phyloP scores from a whole-genome alignment of 129 eudicot species.

The Solidago caesia region DNA sequence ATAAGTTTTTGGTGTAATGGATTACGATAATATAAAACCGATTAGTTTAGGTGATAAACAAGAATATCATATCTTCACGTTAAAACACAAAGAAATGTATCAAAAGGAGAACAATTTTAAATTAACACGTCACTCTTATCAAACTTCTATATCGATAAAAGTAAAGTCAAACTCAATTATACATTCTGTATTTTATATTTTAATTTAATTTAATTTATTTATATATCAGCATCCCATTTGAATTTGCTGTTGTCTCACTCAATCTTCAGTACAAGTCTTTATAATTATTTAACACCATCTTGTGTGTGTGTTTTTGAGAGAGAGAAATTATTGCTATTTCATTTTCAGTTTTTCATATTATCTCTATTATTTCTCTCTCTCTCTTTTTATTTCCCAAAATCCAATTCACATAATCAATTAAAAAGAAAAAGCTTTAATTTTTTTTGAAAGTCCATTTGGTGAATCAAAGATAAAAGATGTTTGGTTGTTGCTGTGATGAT shows the following conservation, averaged over 20 bases:
- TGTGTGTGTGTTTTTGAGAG: not conserved
- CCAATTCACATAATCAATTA: constrained; percentile 4
- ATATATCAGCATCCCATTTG: not conserved
- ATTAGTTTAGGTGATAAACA: not conserved
- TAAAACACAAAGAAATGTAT: not conserved
- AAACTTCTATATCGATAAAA: constrained; percentile 25
- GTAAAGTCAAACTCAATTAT: not conserved
- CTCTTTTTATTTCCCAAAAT: constrained; percentile 2
- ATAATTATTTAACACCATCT: constrained; percentile 13
- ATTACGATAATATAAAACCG: not conserved
- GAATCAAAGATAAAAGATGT: constrained; percentile 35
- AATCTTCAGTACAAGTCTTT: not conserved
- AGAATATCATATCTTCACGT: not conserved
- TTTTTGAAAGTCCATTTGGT: not conserved
- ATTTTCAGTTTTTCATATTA: not conserved
- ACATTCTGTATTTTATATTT: not conserved
- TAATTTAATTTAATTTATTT: not conserved
- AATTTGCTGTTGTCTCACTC: constrained; percentile 33
- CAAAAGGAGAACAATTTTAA: not conserved
- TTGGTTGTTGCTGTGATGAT: constrained; percentile 54
- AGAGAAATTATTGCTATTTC: constrained; percentile 15
- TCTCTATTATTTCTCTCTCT: not conserved
- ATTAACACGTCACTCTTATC: constrained; percentile 9
- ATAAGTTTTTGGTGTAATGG: too few relatives aligned
- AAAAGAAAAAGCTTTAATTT: not conserved